Conservation (phyloP, 2,329 filamentous ascomycete genomes). For the Aspergillus aculeatus region DNA sequence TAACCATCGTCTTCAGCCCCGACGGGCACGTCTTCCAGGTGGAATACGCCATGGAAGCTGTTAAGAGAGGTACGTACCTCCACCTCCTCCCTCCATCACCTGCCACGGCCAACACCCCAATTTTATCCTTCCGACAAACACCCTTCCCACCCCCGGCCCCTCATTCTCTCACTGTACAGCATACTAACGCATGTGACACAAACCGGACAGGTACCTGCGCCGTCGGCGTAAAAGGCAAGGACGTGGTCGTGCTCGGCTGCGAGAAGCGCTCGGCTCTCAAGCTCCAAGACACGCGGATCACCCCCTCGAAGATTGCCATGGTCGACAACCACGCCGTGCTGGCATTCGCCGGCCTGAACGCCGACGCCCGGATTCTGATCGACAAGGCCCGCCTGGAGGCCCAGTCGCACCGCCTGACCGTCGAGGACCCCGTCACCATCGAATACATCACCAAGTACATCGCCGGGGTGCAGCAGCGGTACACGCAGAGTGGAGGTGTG, state of each 20-base stretch:
- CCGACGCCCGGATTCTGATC: slow-evolving; percentile 94
- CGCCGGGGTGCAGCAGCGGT: slow-evolving; percentile 95
- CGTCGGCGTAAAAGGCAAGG: slow-evolving; percentile 91
- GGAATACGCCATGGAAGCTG: slow-evolving; percentile 97
- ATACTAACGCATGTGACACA: slow-evolving; percentile 23
- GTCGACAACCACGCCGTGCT: slow-evolving; percentile 95
- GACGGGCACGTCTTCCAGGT: slow-evolving; percentile 99
- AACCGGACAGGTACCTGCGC: slow-evolving; percentile 80
- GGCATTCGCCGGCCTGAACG: slow-evolving; percentile 94
- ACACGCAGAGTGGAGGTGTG: slow-evolving; percentile 98
- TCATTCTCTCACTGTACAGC: not conserved
- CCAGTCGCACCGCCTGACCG: slow-evolving; percentile 93
- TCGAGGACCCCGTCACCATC: slow-evolving; percentile 95
- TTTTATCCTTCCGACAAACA: not conserved
- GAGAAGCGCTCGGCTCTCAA: slow-evolving; percentile 99
- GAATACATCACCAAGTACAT: slow-evolving; percentile 99
- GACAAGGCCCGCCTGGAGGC: slow-evolving; percentile 98
- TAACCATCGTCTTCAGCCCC: slow-evolving; percentile 67
- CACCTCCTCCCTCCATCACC: slow-evolving; percentile 5
- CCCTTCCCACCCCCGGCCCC: not conserved
- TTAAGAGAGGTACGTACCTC: slow-evolving; percentile 76
- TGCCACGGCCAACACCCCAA: not conserved
- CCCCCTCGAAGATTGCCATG: slow-evolving; percentile 95
- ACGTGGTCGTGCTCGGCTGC: slow-evolving; percentile 94
- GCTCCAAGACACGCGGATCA: slow-evolving; percentile 98